phyloP scores from a whole-genome alignment of 2,329 filamentous ascomycete species.

The Aspergillus texensis region DNA sequence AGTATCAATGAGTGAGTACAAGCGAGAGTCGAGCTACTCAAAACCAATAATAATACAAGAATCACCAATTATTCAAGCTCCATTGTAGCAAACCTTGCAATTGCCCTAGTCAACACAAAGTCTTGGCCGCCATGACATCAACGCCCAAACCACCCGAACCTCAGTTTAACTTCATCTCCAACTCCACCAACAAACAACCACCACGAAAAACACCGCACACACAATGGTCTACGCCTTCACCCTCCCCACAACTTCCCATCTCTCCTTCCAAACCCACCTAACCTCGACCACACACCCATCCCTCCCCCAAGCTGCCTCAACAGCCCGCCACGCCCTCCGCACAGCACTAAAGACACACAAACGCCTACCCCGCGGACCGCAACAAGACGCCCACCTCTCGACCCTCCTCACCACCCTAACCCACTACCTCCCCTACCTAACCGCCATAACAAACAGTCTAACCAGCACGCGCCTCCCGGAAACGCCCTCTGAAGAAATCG shows the following conservation, averaged over 20 bases:
- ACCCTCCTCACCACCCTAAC: slow-evolving; percentile 70
- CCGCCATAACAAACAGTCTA: slow-evolving; percentile 76
- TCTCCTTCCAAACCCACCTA: slow-evolving; percentile 78
- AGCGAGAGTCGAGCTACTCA: background rate
- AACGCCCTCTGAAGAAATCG: slow-evolving; percentile 60
- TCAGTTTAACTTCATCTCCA: slow-evolving; percentile 8
- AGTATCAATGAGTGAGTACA: background rate
- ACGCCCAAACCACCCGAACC: slow-evolving; percentile 8
- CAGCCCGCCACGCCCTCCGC: slow-evolving; percentile 79
- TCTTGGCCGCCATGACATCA: slow-evolving; percentile 23
- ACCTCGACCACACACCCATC: slow-evolving; percentile 84
- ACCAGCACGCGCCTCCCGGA: slow-evolving; percentile 53
- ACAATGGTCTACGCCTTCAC: slow-evolving; percentile 86
- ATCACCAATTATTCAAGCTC: background rate
- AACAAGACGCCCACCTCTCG: slow-evolving; percentile 71
- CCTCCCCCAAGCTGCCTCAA: slow-evolving; percentile 78
- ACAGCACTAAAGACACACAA: slow-evolving; percentile 88
- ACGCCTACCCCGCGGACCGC: slow-evolving; percentile 68
- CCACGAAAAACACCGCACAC: slow-evolving; percentile 7
- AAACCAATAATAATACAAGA: background rate
- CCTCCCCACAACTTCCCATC: slow-evolving; percentile 85
- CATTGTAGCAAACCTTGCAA: background rate
- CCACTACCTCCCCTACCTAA: slow-evolving; percentile 80
- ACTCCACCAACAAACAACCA: slow-evolving; percentile 12
- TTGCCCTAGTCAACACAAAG: background rate